Percentiles rank a stretch among this genome's conserved stretches.
These are phyloP conservation scores for Phytophthora idaei DNA, from an alignment of 352 stramenopile genomes.

Conservation along the genomic window DNA sequence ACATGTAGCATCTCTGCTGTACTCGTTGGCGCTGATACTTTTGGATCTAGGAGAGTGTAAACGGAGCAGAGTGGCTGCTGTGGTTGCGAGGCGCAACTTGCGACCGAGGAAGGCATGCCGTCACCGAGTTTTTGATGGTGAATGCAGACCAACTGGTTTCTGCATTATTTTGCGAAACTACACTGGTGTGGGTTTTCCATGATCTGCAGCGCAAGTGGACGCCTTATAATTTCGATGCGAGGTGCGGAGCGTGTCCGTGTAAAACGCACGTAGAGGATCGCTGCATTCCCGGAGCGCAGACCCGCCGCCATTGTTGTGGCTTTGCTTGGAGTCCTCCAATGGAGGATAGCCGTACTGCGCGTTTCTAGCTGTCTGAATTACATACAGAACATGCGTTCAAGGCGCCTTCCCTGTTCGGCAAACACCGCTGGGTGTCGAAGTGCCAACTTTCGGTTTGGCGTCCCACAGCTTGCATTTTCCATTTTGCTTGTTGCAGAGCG, in stretches of 20 bases:
- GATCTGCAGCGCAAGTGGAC: too few species aligned
- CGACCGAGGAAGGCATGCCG: too few species aligned
- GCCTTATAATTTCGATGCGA: background rate
- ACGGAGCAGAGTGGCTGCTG: background rate
- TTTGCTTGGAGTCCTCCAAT: constrained; percentile 4
- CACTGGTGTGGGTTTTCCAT: too few species aligned
- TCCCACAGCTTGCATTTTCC: constrained; percentile 11
- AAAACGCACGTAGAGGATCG: constrained; percentile 24
- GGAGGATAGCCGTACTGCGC: constrained; percentile 32
- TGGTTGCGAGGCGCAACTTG: background rate
- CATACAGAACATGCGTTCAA: constrained; percentile 33
- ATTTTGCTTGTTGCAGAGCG: constrained; percentile 28
- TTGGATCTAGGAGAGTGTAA: background rate
- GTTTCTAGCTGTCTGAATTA: constrained; percentile 41
- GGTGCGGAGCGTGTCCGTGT: constrained; percentile 17
- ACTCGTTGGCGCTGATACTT: background rate
- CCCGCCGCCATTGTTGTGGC: constrained; percentile 4
- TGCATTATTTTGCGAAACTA: too few species aligned
- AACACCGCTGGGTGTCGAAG: constrained; percentile 11
- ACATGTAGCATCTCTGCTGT: background rate
- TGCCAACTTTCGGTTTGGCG: background rate
- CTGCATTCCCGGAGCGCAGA: constrained; percentile 6
- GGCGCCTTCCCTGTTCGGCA: constrained; percentile 16
- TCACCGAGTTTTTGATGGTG: too few species aligned
- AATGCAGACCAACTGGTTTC: too few species aligned